Base-by-base conservation (phyloP, 129 eudicot genomes). In the carrot (Daucus carota) region DNA sequence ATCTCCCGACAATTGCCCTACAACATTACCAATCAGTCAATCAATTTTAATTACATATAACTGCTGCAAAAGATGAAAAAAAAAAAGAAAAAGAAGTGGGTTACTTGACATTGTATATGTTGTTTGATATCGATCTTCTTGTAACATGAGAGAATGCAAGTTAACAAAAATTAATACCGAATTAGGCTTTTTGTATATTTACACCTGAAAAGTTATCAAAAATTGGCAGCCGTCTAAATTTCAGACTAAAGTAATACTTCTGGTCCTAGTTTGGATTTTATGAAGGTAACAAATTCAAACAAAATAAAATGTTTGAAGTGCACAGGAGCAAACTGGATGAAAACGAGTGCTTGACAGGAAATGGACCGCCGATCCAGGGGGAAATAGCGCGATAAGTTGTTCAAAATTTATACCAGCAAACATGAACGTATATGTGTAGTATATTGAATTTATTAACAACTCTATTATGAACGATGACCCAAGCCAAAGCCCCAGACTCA, bases 1-100 rank as follows among this genome's bases (percentile, higher is more conserved):
- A 70, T 69, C 50, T 22, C 74, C 33, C 3, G 52, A 70, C 74
- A 70, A 34, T 5, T 67, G 16, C 70, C 38, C 70, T 63, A 31
- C 70, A 63, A 63, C 0, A 14, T 63, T 29, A 26, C 2, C 20
- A 57, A 6, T 63, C 70, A 62, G 9, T 62, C 36, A 63, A 63
- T 63, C 70, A 62, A 59, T 52, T 1, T 54, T 54, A 54, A 20
- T 17, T 54, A 22, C 63, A 54, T 8, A 1, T 18, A 22, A 52
- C 28, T 22, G 11, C 12, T 52, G 28, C 17, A 22, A 5, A 50
- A 50, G 60, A 60, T 10, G 17, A 60, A 60, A 60, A 57, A 28
- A 28, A n/a, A 22, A 5, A 50, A 50, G 60, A 60, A 26, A 6
- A 60, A 60, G 28, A 57, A 28, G 13, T 60, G 32, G 34, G 28